Conservation (phyloP, 805 yeast genomes). For the Maudiozyma bulderi region DNA sequence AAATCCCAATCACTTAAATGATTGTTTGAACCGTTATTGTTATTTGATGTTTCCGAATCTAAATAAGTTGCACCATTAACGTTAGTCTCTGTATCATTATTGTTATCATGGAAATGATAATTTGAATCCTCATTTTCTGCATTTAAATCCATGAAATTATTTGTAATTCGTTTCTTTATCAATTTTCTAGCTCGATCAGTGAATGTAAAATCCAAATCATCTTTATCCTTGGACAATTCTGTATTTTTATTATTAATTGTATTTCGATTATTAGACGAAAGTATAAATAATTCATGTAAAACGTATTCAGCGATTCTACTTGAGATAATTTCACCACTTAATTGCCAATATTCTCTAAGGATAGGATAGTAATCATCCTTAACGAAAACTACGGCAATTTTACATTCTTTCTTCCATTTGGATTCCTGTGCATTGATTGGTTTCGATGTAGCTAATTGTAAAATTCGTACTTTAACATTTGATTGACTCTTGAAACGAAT, state of each 20-base stretch:
- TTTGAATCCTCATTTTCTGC: conserved; percentile 15
- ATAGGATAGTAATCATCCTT: conserved; percentile 47
- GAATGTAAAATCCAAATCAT: conserved; percentile 55
- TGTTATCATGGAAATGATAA: conserved; percentile 8
- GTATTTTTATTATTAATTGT: background rate
- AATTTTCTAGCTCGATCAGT: conserved; percentile 69
- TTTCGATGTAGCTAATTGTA: conserved; percentile 63
- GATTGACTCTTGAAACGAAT: conserved; percentile 36
- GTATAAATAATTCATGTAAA: conserved; percentile 42
- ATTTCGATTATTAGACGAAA: conserved; percentile 26
- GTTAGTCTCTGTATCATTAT: conserved; percentile 4
- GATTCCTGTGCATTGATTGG: conserved; percentile 53
- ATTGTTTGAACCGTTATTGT: background rate
- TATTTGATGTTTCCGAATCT: conserved; percentile 3
- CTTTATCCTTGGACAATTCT: background rate
- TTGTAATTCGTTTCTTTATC: conserved; percentile 65
- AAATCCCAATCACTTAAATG: conserved; percentile 2
- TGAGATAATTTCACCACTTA: conserved; percentile 92
- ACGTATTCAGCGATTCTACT: conserved; percentile 84
- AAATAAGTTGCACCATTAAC: conserved; percentile 3
- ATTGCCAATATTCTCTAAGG: conserved; percentile 93
- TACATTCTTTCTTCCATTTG: conserved; percentile 52
- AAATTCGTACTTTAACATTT: conserved; percentile 41
- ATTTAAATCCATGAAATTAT: conserved; percentile 40
- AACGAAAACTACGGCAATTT: conserved; percentile 72